Conservation (phyloP, 2,329 filamentous ascomycete genomes). For the Taxawa tesnikishii region DNA sequence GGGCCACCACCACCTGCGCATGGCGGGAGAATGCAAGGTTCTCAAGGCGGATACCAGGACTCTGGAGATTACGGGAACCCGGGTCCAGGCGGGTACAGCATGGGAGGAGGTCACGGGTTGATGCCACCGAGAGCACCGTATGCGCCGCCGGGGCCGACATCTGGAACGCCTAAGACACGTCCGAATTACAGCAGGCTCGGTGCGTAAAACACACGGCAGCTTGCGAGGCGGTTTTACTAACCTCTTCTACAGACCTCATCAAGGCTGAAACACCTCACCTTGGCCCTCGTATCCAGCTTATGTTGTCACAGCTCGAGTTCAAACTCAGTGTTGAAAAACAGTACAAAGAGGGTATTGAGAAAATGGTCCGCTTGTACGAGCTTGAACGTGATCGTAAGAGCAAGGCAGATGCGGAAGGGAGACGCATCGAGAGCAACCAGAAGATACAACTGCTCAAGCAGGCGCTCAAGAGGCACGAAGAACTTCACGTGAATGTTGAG, state of each 20-base stretch:
- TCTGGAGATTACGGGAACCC: slow-evolving; percentile 41
- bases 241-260: slow-evolving; percentile 61
- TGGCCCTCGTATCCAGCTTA: slow-evolving; percentile 93
- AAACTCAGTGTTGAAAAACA: slow-evolving; percentile 98
- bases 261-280: slow-evolving; percentile 96
- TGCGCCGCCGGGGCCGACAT: slow-evolving; percentile 58
- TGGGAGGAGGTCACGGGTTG: slow-evolving; percentile 55
- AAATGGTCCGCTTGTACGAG: slow-evolving; percentile 96
- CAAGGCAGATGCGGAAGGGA: slow-evolving; percentile 78
- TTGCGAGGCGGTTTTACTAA: slow-evolving; percentile 8
- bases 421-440: slow-evolving; percentile 88
- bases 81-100: slow-evolving; percentile 40
- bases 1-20: slow-evolving; percentile 18
- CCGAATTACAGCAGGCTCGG: slow-evolving; percentile 95
- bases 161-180: slow-evolving; percentile 57
- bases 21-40: slow-evolving; percentile 9
- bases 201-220: slow-evolving; percentile 31
- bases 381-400: slow-evolving; percentile 97
- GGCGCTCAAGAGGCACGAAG: slow-evolving; percentile 91
- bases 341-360: slow-evolving; percentile 97
- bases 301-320: slow-evolving; percentile 97
- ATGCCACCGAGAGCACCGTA: slow-evolving; percentile 76
- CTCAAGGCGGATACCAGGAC: slow-evolving; percentile 7
- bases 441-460: slow-evolving; percentile 95
- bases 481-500: slow-evolving; percentile 90